Conservation (phyloP, 176 grass and related monocot species). For the Carex myosuroides region DNA sequence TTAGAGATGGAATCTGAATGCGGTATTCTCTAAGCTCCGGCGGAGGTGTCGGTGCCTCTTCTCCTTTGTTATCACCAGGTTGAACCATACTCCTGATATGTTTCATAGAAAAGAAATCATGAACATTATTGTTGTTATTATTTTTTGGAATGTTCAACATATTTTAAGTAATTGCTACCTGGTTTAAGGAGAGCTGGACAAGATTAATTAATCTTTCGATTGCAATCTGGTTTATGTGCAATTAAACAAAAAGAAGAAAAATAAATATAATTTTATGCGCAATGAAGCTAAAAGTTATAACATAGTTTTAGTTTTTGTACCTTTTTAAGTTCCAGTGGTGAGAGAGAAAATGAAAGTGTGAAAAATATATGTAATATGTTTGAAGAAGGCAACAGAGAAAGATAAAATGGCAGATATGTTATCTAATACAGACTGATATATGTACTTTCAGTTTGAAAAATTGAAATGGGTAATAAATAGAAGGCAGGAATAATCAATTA, state of each 20-base stretch:
- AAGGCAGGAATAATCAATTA: neutral
- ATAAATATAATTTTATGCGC: neutral
- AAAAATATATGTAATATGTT: neutral
- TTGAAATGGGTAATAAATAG: neutral
- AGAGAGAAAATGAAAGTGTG: neutral
- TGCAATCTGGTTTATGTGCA: neutral
- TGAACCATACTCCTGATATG: conserved; percentile 1
- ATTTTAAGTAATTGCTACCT: no score
- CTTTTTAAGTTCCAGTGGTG: neutral
- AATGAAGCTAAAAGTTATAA: neutral
- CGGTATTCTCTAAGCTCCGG: conserved; percentile 17
- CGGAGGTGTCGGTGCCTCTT: neutral
- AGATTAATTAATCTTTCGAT: no score
- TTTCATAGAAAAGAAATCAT: neutral
- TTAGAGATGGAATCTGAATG: neutral
- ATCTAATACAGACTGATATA: neutral
- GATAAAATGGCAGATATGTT: neutral
- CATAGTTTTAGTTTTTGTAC: neutral
- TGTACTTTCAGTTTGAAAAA: neutral
- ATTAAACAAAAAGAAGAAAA: neutral
- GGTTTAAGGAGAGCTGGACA: no score
- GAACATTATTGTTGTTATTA: no score
- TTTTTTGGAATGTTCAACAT: no score
- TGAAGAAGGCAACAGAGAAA: neutral
- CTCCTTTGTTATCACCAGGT: neutral